Percentiles rank a stretch among this genome's conserved stretches.
Evolutionary conservation across 2,329 filamentous ascomycete species (phyloP).

Genomic region (Scleromitrula shiraiana): DNA sequence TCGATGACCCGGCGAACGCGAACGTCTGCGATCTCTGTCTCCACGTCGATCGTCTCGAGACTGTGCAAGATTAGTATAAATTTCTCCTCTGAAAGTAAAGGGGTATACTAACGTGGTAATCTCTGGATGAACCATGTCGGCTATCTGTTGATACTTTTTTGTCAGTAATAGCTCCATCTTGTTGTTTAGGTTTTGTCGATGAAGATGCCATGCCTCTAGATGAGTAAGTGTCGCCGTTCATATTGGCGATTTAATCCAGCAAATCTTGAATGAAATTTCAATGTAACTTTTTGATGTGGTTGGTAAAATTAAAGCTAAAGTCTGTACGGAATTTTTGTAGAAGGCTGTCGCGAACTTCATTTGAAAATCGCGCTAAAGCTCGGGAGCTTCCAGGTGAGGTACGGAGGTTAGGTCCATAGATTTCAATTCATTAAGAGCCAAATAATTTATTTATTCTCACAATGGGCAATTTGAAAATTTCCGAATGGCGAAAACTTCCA

Average conservation of each 20-base stretch:
- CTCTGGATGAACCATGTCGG: slow-evolving; percentile 39
- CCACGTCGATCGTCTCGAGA: slow-evolving; percentile 34
- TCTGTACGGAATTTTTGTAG: slow-evolving; percentile 12
- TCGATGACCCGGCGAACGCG: slow-evolving; percentile 74
- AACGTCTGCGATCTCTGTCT: slow-evolving; percentile 56
- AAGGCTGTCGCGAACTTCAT: slow-evolving; percentile 11
- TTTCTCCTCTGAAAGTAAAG: neutral
- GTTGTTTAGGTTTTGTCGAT: slow-evolving; percentile 22
- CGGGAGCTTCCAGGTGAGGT: too few species aligned
- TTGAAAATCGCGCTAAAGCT: slow-evolving; percentile 12
- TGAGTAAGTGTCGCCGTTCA: slow-evolving; percentile 83
- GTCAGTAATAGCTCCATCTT: slow-evolving; percentile 30
- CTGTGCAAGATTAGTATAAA: slow-evolving; percentile 25
- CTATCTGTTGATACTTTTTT: slow-evolving; percentile 36
- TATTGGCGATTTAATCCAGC: slow-evolving; percentile 34
- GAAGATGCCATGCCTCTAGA: slow-evolving; percentile 54
- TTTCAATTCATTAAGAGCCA: too few species aligned
- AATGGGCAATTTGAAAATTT: slow-evolving; percentile 37
- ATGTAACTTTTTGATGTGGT: slow-evolving; percentile 2
- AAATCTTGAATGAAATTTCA: neutral
- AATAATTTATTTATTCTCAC: slow-evolving; percentile 3
- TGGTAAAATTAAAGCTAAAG: neutral
- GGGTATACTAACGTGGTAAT: slow-evolving; percentile 41
- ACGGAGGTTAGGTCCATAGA: too few species aligned
- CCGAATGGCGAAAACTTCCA: slow-evolving; percentile 82